A percentile compares a stretch with the other conserved stretches of the same genome.
These are phyloP conservation scores for Suhomyces bokatorum DNA, from an alignment of 1,139 yeast species.

Conservation along the genomic window DNA sequence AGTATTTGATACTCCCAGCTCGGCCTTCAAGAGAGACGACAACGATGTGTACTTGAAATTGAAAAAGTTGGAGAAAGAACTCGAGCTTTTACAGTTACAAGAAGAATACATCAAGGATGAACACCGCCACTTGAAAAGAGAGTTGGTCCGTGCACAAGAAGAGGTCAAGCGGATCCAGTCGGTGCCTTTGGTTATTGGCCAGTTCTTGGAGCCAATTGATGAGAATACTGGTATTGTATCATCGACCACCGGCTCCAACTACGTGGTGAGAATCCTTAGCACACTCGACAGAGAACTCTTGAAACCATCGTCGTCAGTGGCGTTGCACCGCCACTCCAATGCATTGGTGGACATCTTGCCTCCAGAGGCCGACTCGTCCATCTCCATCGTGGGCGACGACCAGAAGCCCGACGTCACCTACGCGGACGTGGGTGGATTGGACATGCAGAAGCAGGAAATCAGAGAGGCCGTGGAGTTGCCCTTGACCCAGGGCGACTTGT, in stretches of 20 bases:
- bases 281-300: slow-evolving; percentile 92
- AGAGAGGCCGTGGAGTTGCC: slow-evolving; percentile 98
- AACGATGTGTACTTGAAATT: slow-evolving; percentile 77
- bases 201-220: slow-evolving; percentile 95
- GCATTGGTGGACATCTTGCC: slow-evolving; percentile 96
- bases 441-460: slow-evolving; percentile 98
- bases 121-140: slow-evolving; percentile 93
- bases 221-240: slow-evolving; percentile 96
- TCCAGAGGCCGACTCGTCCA: slow-evolving; percentile 97
- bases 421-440: slow-evolving; percentile 97
- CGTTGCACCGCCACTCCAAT: slow-evolving; percentile 96
- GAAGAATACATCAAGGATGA: slow-evolving; percentile 98
- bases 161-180: slow-evolving; percentile 97
- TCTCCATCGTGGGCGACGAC: slow-evolving; percentile 90
- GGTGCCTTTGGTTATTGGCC: slow-evolving; percentile 97
- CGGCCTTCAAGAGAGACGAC: slow-evolving; percentile 28
- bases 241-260: slow-evolving; percentile 95
- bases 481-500: slow-evolving; percentile 90
- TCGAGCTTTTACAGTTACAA: slow-evolving; percentile 79
- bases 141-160: slow-evolving; percentile 94
- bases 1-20: slow-evolving; percentile 20
- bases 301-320: slow-evolving; percentile 94
- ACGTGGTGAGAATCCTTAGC: slow-evolving; percentile 90
- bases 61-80: slow-evolving; percentile 85
- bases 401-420: slow-evolving; percentile 90